Evolutionary conservation across 495 filamentous ascomycete genomes (phyloP).

Genomic region (Tuber microsphaerosporum): DNA sequence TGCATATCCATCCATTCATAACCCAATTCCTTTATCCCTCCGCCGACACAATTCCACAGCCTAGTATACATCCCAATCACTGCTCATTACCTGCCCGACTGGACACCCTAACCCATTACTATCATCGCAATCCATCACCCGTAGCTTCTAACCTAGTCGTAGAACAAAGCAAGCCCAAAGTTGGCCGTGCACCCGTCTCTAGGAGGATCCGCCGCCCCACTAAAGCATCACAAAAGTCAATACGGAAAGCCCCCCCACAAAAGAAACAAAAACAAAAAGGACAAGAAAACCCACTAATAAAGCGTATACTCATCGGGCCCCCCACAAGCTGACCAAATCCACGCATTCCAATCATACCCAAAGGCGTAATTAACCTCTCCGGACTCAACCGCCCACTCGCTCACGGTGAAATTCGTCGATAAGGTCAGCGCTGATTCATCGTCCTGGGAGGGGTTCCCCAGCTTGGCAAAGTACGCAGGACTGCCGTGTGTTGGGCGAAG

Average conservation of each 20-base stretch:
- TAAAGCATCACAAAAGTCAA: neutral
- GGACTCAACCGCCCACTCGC: neutral
- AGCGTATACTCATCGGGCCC: neutral
- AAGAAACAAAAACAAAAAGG: neutral
- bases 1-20: neutral
- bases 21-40: neutral
- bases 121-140: neutral
- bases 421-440: neutral
- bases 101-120: too few relatives aligned
- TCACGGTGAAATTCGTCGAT: slow-evolving; percentile 17
- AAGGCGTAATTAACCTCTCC: neutral
- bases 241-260: neutral
- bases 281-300: neutral
- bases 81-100: neutral
- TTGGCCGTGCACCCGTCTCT: neutral
- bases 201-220: neutral
- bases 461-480: slow-evolving; percentile 20
- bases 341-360: neutral
- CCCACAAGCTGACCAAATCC: neutral
- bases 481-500: slow-evolving; percentile 21
- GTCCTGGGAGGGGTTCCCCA: slow-evolving; percentile 22
- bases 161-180: neutral
- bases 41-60: neutral
- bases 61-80: neutral
- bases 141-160: neutral